Evolutionary conservation across 2,329 filamentous ascomycete genomes (phyloP).

Genomic region (Lojkania enalia): DNA sequence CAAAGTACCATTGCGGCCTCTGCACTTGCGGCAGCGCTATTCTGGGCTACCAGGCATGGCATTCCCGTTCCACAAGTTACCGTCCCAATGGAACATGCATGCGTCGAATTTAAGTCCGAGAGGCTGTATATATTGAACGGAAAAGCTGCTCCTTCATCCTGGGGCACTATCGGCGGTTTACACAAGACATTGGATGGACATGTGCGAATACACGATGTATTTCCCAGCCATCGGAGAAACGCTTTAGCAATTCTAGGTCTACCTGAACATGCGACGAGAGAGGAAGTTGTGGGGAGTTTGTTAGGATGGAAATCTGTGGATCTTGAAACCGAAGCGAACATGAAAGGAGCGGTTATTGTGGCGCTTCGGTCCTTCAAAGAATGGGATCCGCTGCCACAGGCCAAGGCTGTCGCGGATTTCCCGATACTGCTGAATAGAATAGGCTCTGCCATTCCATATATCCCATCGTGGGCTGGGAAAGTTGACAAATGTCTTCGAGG

Average conservation of each 20-base stretch:
- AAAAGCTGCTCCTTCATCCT: slow-evolving; percentile 36
- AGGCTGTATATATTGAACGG: slow-evolving; percentile 52
- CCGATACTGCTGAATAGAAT: slow-evolving; percentile 53
- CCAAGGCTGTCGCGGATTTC: slow-evolving; percentile 48
- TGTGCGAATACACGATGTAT: slow-evolving; percentile 60
- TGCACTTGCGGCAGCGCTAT: slow-evolving; percentile 54
- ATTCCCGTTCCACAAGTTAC: slow-evolving; percentile 42
- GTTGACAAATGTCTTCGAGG: slow-evolving; percentile 44
- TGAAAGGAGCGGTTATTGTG: slow-evolving; percentile 51
- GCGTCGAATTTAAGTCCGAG: slow-evolving; percentile 59
- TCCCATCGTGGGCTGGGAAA: slow-evolving; percentile 1
- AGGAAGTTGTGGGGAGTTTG: slow-evolving; percentile 47
- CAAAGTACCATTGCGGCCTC: slow-evolving; percentile 58
- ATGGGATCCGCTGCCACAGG: slow-evolving; percentile 58
- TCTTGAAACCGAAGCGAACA: slow-evolving; percentile 52
- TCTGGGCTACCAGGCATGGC: slow-evolving; percentile 45
- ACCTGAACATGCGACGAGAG: slow-evolving; percentile 33
- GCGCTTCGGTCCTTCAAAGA: slow-evolving; percentile 55
- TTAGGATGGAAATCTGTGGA: slow-evolving; percentile 50
- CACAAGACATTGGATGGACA: slow-evolving; percentile 57
- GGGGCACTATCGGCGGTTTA: slow-evolving; percentile 55
- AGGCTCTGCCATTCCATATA: slow-evolving; percentile 14
- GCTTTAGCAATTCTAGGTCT: slow-evolving; percentile 52
- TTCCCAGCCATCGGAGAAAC: slow-evolving; percentile 55
- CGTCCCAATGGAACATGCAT: slow-evolving; percentile 53